Conservation (phyloP, 2,329 filamentous ascomycete genomes). For the Monilinia vaccinii-corymbosi region DNA sequence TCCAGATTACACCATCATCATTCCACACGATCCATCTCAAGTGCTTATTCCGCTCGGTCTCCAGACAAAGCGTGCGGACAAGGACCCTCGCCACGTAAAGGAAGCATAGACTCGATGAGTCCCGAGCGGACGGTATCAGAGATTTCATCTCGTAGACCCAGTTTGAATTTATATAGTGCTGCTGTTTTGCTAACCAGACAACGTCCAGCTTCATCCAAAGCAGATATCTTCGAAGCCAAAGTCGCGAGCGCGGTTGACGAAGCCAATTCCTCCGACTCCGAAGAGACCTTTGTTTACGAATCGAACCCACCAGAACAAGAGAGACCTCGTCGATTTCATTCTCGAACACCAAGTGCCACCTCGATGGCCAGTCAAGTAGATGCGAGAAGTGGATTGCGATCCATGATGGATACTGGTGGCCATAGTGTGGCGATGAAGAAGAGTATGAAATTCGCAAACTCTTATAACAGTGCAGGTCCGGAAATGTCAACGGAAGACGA, state of each 20-base stretch:
- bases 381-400: slow-evolving; percentile 35
- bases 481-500: slow-evolving; percentile 49
- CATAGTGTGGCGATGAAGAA: slow-evolving; percentile 65
- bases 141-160: slow-evolving; percentile 31
- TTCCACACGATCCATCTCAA: slow-evolving; percentile 24
- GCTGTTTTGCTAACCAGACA: slow-evolving; percentile 38
- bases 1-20: slow-evolving; percentile 33
- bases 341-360: slow-evolving; percentile 86
- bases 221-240: slow-evolving; percentile 95
- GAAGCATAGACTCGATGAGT: slow-evolving; percentile 21
- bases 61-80: slow-evolving; percentile 21
- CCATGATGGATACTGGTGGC: slow-evolving; percentile 56
- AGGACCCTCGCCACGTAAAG: slow-evolving; percentile 20
- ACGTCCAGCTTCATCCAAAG: slow-evolving; percentile 74
- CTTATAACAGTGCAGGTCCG: slow-evolving; percentile 51
- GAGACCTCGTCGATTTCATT: slow-evolving; percentile 67
- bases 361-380: slow-evolving; percentile 69
- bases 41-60: slow-evolving; percentile 15
- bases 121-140: slow-evolving; percentile 21
- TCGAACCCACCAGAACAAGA: slow-evolving; percentile 74
- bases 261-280: slow-evolving; percentile 91
- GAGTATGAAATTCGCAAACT: slow-evolving; percentile 93
- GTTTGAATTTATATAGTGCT: slow-evolving; percentile 32
- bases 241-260: slow-evolving; percentile 94
- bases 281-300: slow-evolving; percentile 98